Evolutionary conservation across 352 stramenopile species (phyloP), one percentile per base, ranked within the genome.

Genomic region (Phytopythium kandeliae): DNA sequence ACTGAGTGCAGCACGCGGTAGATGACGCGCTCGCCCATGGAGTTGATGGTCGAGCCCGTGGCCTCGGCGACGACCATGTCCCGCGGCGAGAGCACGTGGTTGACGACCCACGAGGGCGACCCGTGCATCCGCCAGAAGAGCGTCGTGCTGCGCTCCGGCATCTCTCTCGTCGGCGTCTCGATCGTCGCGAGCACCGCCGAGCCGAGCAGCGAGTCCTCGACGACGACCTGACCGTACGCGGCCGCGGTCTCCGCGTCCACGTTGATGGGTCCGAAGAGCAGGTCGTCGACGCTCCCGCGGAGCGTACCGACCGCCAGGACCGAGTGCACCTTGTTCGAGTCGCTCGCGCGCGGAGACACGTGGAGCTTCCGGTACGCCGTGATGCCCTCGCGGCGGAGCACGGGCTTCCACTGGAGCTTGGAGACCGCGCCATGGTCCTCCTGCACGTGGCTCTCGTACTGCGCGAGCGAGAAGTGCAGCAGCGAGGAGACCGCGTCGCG

Each of bases 91-190:
- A 63, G 37, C 22, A 62, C 21, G 15, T 52, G 46, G 30, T 26
- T 59, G 21, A 54, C 55, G 4, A 52, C 54, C 7, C 61, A 41
- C 1, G n/a, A n/a, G n/a, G 54, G 53, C 16, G 51, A 38, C 37
- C 63, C 60, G 8, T 58, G 65, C 1, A 44, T 60, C 34, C 64
- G 55, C 64, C 64, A 73, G 34, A 67, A 70, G 54, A 73, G 66
- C 11, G 55, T 37, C 7, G 65, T 24, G 1, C 57, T 66, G 9
- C 51, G 49, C 37, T 67, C 69, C 4, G 64, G 64, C 13, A 66
- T 51, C 10, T 69, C 44, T 21, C 48, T 19, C 9, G 37, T 63
- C 4, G 64, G 61, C 22, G 54, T 43, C 9, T 67, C 41, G 8
- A 72, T 55, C 15, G 56, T 26, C 13, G 56, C 65, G 48, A 58